These are phyloP conservation scores for Aspergillus puulaauensis DNA, from an alignment of 2,329 filamentous ascomycete genomes.

Conservation along the genomic window DNA sequence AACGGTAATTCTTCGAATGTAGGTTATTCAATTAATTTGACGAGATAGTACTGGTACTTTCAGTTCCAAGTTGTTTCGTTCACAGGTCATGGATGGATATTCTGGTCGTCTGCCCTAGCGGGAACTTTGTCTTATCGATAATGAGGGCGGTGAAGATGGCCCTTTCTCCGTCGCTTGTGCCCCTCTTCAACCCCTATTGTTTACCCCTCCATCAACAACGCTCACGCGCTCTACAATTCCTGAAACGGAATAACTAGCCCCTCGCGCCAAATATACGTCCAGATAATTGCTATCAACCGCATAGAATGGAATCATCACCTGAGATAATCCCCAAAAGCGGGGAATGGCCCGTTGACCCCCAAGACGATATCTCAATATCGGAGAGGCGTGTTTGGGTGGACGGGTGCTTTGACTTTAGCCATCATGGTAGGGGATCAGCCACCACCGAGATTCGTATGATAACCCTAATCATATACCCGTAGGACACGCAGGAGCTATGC, in stretches of 20 bases:
- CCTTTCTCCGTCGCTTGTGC: background rate
- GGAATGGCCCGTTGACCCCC: slow-evolving; percentile 65
- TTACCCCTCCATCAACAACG: background rate
- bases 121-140: background rate
- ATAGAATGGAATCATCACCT: slow-evolving; percentile 18
- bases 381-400: slow-evolving; percentile 92
- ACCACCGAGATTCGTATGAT: background rate
- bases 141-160: background rate
- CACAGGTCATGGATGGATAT: too few relatives aligned
- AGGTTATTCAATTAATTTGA: too few relatives aligned
- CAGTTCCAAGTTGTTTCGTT: too few relatives aligned
- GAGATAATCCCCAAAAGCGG: slow-evolving; percentile 52
- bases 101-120: too few relatives aligned
- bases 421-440: slow-evolving; percentile 67
- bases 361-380: slow-evolving; percentile 57
- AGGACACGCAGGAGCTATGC: slow-evolving; percentile 95
- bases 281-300: background rate
- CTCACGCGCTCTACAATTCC: background rate
- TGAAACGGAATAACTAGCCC: background rate
- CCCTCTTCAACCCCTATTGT: background rate
- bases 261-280: background rate
- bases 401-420: slow-evolving; percentile 98
- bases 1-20: too few relatives aligned
- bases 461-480: slow-evolving; percentile 11
- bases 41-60: too few relatives aligned